Conservation (phyloP, 2,329 filamentous ascomycete species). For the Fusarium pilosicola region DNA sequence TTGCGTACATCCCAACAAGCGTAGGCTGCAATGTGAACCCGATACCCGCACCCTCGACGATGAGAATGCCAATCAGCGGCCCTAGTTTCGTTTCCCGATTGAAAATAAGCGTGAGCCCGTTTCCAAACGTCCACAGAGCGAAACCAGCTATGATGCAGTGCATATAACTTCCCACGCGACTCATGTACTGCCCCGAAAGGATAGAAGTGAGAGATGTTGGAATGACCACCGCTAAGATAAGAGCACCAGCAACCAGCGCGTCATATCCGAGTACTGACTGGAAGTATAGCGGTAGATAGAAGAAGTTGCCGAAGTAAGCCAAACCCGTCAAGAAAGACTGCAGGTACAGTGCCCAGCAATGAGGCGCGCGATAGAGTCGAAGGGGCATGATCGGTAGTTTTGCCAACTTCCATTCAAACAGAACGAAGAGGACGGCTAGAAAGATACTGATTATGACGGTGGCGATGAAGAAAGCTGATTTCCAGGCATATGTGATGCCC, state of each 20-base stretch:
- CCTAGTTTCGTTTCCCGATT: not conserved
- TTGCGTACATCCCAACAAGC: not conserved
- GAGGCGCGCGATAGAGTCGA: not conserved
- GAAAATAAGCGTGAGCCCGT: not conserved
- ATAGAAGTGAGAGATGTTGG: not conserved
- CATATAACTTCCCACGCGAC: not conserved
- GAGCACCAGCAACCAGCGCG: not conserved
- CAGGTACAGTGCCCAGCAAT: not conserved
- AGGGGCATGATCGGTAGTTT: not conserved
- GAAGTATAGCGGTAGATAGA: not conserved
- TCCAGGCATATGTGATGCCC: not conserved
- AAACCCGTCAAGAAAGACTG: not conserved
- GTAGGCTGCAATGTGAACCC: not conserved
- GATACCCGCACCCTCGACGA: not conserved
- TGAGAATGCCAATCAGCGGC: not conserved
- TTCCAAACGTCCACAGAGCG: constrained; percentile 2
- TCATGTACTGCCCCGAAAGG: constrained; percentile 6
- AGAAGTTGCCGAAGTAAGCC: not conserved
- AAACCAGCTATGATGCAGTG: not conserved
- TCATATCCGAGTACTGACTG: not conserved
- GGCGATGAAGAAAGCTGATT: not conserved
- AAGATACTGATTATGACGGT: not conserved
- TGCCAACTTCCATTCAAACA: not conserved
- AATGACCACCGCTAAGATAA: not conserved
- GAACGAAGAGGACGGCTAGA: not conserved